Base-by-base conservation (phyloP, 257 asterid species). In the Lantana camara region DNA sequence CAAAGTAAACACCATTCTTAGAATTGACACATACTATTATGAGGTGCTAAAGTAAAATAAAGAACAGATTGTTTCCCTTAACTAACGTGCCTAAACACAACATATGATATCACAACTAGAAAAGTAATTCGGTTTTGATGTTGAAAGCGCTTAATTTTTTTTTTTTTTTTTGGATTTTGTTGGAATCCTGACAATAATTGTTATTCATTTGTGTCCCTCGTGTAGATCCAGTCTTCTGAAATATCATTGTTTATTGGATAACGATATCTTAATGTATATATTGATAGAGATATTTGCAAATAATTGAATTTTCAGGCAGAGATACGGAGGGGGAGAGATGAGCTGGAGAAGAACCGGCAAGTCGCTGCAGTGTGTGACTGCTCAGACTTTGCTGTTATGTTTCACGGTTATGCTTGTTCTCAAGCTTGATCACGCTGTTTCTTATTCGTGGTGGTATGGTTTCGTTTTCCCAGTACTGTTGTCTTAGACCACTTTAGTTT, bases 311-410 rank as follows among this genome's bases (percentile, higher is more conserved):
- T 73, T 35, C 67, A 49, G 64, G n/a, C 68, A 63, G 71, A 44
- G 57, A 17, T 30, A 17, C 70, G 17, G 65, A 23, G 44, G 47
- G 67, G 52, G 55, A 68, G 75, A 74, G 50, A 88, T 91, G 99
- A 90, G 90, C 80, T 94, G 99, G 99, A 78, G 93, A 64, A 88
- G 99, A 77, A 91, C 85, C 69, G 96, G 75, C 23, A 91, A 85
- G 77, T 85, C 98, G 57, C 58, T 85, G 64, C 98, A 88, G 86
- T 88, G 79, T 35, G 86, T 91, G 62, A 76, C 93, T 41, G 99
- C 98, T 10, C 96, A 90, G 64, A 50, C 75, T 60, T 70, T 65
- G 69, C 95, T 94, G 42, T 70, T 90, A 10, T 72, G 83, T 46
- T 91, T 94, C 76, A 88, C 96, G 65, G 30, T 76, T 24, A 70